phyloP scores from a whole-genome alignment of 2,329 filamentous ascomycete species.

The Ophiostoma populinum region DNA sequence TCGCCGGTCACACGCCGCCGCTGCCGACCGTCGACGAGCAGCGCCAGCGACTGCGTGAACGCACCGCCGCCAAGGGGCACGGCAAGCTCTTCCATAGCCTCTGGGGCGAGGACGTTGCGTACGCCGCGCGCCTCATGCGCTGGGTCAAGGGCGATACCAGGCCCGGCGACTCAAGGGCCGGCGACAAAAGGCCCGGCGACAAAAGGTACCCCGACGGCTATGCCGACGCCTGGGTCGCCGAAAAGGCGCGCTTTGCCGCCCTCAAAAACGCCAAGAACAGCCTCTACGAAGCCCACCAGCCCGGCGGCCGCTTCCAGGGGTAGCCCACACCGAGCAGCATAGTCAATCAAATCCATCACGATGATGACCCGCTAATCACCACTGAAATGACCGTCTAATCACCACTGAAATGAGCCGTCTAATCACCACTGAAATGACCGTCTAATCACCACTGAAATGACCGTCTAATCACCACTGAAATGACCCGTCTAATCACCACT shows the following conservation, averaged over 20 bases:
- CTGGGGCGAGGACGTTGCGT: slow-evolving; percentile 12
- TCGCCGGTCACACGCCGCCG: slow-evolving; percentile 27
- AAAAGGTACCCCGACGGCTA: slow-evolving; percentile 2
- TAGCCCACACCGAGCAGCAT: too few relatives aligned
- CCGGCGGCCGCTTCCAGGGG: too few relatives aligned
- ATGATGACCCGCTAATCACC: too few relatives aligned
- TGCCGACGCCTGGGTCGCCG: slow-evolving; percentile 1
- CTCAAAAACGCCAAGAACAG: slow-evolving; percentile 3
- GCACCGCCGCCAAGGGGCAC: slow-evolving; percentile 16
- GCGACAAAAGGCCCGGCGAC: too few relatives aligned
- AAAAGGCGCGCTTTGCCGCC: slow-evolving; percentile 1
- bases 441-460: too few relatives aligned
- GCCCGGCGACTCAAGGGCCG: background rate
- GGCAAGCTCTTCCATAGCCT: slow-evolving; percentile 23
- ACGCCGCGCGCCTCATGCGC: slow-evolving; percentile 13
- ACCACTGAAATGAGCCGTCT: too few relatives aligned
- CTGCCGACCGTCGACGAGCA: slow-evolving; percentile 28
- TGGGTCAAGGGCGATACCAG: slow-evolving; percentile 10
- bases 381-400: too few relatives aligned
- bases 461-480: too few relatives aligned
- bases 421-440: too few relatives aligned
- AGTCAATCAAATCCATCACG: too few relatives aligned
- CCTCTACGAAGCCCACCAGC: slow-evolving; percentile 1
- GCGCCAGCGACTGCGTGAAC: slow-evolving; percentile 17
- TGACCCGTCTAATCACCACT: too few relatives aligned